Evolutionary conservation across 177 flowering plant species (phyloP).

Genomic region (Tripterygium wilfordii): DNA sequence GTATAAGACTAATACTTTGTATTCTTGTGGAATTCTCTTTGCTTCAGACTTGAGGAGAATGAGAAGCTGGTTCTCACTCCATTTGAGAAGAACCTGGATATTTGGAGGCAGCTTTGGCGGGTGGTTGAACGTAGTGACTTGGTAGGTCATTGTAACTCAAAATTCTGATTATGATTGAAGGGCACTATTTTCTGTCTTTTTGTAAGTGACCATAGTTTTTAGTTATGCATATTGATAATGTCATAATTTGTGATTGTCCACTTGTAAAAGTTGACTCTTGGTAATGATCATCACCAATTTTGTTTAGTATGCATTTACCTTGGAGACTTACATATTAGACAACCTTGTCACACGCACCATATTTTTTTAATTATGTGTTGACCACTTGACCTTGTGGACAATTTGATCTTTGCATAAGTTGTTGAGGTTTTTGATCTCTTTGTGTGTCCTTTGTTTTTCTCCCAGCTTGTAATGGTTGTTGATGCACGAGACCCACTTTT

Average conservation of each 20-base stretch:
- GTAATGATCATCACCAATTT: too few species aligned
- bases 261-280: too few species aligned
- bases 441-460: conserved; percentile 8
- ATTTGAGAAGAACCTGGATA: conserved; percentile 94
- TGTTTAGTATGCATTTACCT: too few species aligned
- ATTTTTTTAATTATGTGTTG: too few species aligned
- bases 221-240: too few species aligned
- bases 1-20: neutral
- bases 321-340: too few species aligned
- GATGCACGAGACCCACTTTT: conserved; percentile 97
- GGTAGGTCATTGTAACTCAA: conserved; percentile 30
- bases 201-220: too few species aligned
- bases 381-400: too few species aligned
- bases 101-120: conserved; percentile 99
- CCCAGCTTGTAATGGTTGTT: conserved; percentile 99
- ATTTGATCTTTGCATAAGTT: neutral
- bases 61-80: conserved; percentile 96
- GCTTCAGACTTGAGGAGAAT: conserved; percentile 84
- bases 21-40: conserved; percentile 1
- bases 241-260: too few species aligned
- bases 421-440: conserved; percentile 7
- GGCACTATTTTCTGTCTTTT: too few species aligned
- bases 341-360: too few species aligned
- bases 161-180: too few species aligned
- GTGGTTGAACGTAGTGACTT: conserved; percentile 95